phyloP scores from a whole-genome alignment of 164 flowering plant species.

The Tetracentron sinense region DNA sequence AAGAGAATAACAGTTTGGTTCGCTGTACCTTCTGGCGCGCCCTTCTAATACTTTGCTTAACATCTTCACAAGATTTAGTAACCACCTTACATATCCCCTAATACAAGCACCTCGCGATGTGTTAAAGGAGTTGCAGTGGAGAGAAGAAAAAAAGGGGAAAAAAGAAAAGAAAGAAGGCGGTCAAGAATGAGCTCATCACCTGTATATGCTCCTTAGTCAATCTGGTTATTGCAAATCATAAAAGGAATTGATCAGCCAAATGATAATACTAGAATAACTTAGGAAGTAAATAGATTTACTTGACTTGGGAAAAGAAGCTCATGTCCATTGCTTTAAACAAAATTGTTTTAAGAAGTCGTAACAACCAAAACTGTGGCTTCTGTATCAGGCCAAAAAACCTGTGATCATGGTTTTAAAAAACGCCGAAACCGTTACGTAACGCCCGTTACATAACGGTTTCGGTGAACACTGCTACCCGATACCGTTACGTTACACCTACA shows the following conservation, averaged over 20 bases:
- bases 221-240: slow-evolving; percentile 38
- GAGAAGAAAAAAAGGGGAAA: no score
- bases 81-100: slow-evolving; percentile 90
- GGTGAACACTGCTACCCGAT: no score
- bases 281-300: not conserved
- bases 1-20: not conserved
- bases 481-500: no score
- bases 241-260: slow-evolving; percentile 17
- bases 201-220: slow-evolving; percentile 86
- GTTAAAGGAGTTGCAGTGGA: no score
- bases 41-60: slow-evolving; percentile 86
- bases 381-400: no score
- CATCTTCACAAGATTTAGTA: slow-evolving; percentile 81
- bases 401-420: no score
- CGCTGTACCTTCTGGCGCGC: slow-evolving; percentile 82
- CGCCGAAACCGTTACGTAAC: no score
- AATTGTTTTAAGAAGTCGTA: no score
- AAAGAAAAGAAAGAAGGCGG: not conserved
- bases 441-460: no score
- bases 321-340: not conserved
- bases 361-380: no score
- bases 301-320: not conserved
- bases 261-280: not conserved
- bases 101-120: no score
- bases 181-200: slow-evolving; percentile 40